Conservation (phyloP, 257 asterid genomes). For the Thymus quinquecostatus region DNA sequence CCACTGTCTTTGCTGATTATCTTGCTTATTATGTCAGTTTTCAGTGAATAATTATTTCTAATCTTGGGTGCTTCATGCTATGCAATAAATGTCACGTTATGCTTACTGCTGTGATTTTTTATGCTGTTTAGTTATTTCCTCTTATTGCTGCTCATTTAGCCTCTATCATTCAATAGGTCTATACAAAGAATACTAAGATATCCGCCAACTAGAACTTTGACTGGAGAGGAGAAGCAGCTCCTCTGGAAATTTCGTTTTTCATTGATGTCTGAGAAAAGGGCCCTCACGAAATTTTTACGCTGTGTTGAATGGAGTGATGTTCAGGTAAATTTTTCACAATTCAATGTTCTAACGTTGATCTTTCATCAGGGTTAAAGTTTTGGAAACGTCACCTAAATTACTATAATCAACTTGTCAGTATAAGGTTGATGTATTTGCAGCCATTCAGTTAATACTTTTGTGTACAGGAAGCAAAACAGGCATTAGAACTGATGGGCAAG, state of each 20-base stretch:
- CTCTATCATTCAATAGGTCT: constrained; percentile 59
- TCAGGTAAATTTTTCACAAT: constrained; percentile 54
- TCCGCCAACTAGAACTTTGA: constrained; percentile 96
- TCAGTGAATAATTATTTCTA: not conserved
- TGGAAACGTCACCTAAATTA: not conserved
- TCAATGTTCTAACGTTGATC: too few relatives aligned
- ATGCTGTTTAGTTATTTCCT: constrained; percentile 14
- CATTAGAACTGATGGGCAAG: constrained; percentile 90
- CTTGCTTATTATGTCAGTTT: constrained; percentile 10
- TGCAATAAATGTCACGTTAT: constrained; percentile 15
- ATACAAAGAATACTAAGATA: constrained; percentile 88
- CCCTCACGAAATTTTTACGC: constrained; percentile 86
- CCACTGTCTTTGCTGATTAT: constrained; percentile 14
- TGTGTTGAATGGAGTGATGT: constrained; percentile 99
- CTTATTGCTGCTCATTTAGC: constrained; percentile 31
- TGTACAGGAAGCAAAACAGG: constrained; percentile 97
- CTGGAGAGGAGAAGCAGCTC: constrained; percentile 97
- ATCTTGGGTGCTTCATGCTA: not conserved
- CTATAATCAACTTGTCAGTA: constrained; percentile 4
- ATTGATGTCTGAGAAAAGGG: constrained; percentile 94
- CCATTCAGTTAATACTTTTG: constrained; percentile 16
- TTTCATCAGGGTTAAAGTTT: not conserved
- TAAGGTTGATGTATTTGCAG: not conserved
- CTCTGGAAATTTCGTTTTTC: constrained; percentile 98
- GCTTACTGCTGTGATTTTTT: not conserved